Base-by-base conservation (phyloP, 192 early-diverging fungal species). In the Piromyces sp. region DNA sequence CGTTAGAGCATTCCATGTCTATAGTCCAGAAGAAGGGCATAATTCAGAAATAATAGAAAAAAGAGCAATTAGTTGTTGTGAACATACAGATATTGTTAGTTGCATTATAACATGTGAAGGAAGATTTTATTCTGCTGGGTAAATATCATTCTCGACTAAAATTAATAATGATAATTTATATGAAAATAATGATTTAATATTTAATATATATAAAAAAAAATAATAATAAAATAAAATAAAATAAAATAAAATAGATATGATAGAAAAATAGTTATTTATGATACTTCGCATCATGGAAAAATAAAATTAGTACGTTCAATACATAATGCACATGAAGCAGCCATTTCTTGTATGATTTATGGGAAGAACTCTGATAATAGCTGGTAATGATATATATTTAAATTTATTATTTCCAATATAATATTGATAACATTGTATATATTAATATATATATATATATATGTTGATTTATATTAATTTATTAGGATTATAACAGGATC, bases 351-450 rank as follows among this genome's bases (percentile, higher is more conserved):
- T 82, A 90, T 91, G 90, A 86, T 89, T 51, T 90, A 84, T 85
- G 90, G 89, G 5, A 91, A 91, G 78, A 89, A 90, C 81, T 85
- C 86, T 17, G 90, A 91, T 80, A 91, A 91, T 83, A 90, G 89
- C 84, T 91, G 90, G 90, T 89, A 81, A 82, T 31, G n/a, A n/a
- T 51, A 51, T 51, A 17, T 22, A 22, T 17, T 17, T 3, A 22
- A 51, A n/a, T n/a, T n/a, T 22, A 33, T 33, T 6, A 6, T 33
- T 33, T 33, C 31, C 9, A 3, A 6, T 33, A 33, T 33, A 33
- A 40, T 40, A 40, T 40, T 40, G 14, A 13, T 40, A n/a, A n/a
- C n/a, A n/a, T n/a, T n/a, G n/a, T n/a, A n/a, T n/a, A 82, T 37
- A 29, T 11, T 78, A 13, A 79, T 42, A 58, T 12, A n/a, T 30